Conservation (phyloP, 176 grass and related monocot species). For the Cymbopogon citratus region DNA sequence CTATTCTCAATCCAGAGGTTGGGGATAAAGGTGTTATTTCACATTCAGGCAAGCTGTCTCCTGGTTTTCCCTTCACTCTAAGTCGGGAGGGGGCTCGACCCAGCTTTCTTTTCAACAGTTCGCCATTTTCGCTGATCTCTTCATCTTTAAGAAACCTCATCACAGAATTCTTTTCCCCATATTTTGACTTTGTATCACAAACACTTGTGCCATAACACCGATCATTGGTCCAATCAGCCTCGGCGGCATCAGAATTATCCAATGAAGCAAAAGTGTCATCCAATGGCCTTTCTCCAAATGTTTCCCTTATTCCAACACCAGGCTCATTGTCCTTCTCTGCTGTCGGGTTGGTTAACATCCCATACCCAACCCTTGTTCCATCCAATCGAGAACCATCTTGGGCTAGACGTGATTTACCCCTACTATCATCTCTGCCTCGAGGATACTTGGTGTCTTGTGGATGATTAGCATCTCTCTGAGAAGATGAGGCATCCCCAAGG, state of each 20-base stretch:
- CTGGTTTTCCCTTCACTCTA: constrained; percentile 56
- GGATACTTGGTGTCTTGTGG: constrained; percentile 48
- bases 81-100: constrained; percentile 36
- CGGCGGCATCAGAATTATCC: constrained; percentile 23
- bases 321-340: constrained; percentile 34
- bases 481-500: constrained; percentile 52
- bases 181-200: constrained; percentile 36
- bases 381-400: constrained; percentile 37
- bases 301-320: constrained; percentile 33
- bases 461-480: constrained; percentile 60
- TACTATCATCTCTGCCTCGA: constrained; percentile 59
- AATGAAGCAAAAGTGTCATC: constrained; percentile 44
- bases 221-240: constrained; percentile 35
- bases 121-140: constrained; percentile 40
- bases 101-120: constrained; percentile 42
- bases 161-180: constrained; percentile 28
- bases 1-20: constrained; percentile 42
- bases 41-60: constrained; percentile 53
- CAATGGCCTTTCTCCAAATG: constrained; percentile 30
- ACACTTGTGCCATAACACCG: constrained; percentile 18
- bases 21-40: constrained; percentile 52
- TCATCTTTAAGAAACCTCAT: constrained; percentile 26
- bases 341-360: constrained; percentile 23
- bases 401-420: constrained; percentile 54
- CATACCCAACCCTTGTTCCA: constrained; percentile 31